Evolutionary conservation across 805 yeast species (phyloP).

Genomic region (Isabelozyma heimii): DNA sequence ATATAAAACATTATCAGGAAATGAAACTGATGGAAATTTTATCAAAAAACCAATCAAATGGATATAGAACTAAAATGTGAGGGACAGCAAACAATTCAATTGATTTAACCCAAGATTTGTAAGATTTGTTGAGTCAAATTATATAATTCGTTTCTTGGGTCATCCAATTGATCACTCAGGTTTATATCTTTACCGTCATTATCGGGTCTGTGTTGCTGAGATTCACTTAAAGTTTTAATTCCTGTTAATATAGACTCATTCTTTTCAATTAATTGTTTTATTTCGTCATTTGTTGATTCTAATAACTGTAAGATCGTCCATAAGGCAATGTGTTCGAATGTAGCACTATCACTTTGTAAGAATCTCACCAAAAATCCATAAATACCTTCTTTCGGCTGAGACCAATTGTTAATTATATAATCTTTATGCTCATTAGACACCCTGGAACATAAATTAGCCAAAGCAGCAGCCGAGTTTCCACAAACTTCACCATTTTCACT

Average conservation of each 20-base stretch:
- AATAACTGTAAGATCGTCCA: conserved; percentile 94
- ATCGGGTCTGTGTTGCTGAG: conserved; percentile 32
- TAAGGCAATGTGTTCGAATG: conserved; percentile 95
- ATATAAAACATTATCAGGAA: background rate
- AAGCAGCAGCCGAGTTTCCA: conserved; percentile 97
- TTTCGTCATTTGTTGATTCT: conserved; percentile 75
- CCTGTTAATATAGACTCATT: conserved; percentile 53
- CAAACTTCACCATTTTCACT: conserved; percentile 91
- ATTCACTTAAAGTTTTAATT: conserved; percentile 46
- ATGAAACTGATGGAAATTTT: background rate
- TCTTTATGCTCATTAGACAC: conserved; percentile 69
- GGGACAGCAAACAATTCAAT: background rate
- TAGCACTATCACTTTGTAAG: conserved; percentile 78
- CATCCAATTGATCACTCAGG: conserved; percentile 45
- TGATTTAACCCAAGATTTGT: conserved; percentile 43
- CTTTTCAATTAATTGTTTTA: conserved; percentile 53
- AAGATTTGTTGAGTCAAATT: conserved; percentile 67
- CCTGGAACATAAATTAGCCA: conserved; percentile 92
- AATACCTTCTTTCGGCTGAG: conserved; percentile 78
- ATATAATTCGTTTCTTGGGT: conserved; percentile 62
- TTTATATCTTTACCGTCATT: conserved; percentile 17
- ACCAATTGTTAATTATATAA: conserved; percentile 77
- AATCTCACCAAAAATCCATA: conserved; percentile 79
- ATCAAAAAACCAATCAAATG: background rate
- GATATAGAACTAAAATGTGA: background rate